These are phyloP conservation scores for Aspergillus intermedius DNA, from an alignment of 2,329 filamentous ascomycete genomes.

Conservation along the genomic window DNA sequence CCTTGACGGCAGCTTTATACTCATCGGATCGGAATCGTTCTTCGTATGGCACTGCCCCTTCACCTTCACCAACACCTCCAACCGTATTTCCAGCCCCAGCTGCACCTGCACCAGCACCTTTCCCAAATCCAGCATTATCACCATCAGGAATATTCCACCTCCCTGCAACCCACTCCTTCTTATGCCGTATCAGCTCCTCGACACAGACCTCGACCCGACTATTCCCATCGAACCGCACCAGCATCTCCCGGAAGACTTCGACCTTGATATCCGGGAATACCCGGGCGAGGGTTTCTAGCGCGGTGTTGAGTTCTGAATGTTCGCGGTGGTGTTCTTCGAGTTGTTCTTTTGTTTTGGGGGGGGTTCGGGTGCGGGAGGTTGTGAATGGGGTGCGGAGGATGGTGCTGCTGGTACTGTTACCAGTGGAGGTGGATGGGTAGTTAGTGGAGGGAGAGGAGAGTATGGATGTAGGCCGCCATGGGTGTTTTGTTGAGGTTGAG, in stretches of 20 bases:
- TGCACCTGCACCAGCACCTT: conserved; percentile 4
- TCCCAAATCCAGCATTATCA: neutral
- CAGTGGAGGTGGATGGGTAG: neutral
- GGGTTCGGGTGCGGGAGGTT: conserved; percentile 40
- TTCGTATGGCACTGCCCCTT: conserved; percentile 27
- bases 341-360: conserved; percentile 16
- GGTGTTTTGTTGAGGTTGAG: conserved; percentile 11
- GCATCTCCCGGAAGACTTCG: conserved; percentile 44
- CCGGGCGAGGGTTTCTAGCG: conserved; percentile 34
- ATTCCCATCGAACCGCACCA: conserved; percentile 41
- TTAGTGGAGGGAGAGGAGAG: conserved; percentile 13
- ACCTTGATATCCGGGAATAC: conserved; percentile 43
- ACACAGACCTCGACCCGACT: conserved; percentile 43
- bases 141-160: conserved; percentile 37
- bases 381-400: conserved; percentile 33
- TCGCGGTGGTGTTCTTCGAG: conserved; percentile 28
- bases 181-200: conserved; percentile 42
- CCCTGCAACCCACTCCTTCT: conserved; percentile 42
- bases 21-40: conserved; percentile 39
- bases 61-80: conserved; percentile 9
- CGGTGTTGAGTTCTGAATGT: conserved; percentile 36
- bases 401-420: neutral
- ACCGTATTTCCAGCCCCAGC: conserved; percentile 3
- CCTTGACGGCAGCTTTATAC: conserved; percentile 38
- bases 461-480: conserved; percentile 5